Evolutionary conservation across 2,329 filamentous ascomycete genomes (phyloP).

Genomic region (Cladorrhinum sp.): DNA sequence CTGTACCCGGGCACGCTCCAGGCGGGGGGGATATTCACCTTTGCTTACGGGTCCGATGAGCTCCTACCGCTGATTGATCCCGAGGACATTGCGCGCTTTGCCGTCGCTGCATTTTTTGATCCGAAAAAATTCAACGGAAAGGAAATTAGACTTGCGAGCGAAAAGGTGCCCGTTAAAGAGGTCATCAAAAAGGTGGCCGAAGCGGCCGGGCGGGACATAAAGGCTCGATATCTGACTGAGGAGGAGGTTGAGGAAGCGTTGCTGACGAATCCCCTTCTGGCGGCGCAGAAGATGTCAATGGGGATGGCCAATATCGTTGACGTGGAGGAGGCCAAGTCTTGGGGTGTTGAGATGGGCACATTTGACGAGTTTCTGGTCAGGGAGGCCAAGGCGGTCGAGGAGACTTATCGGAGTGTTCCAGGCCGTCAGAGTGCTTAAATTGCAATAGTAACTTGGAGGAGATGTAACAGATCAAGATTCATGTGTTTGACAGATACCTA

Average conservation of each 20-base stretch:
- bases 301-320: neutral
- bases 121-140: constrained; percentile 17
- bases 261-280: neutral
- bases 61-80: constrained; percentile 44
- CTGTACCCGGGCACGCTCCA: constrained; percentile 37
- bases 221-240: neutral
- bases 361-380: neutral
- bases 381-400: neutral
- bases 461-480: too few relatives aligned
- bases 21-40: constrained; percentile 37
- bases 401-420: neutral
- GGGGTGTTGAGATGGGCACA: neutral
- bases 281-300: neutral
- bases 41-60: constrained; percentile 36
- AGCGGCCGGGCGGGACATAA: neutral
- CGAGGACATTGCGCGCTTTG: constrained; percentile 46
- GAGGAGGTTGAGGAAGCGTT: neutral
- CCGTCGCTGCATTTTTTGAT: constrained; percentile 38
- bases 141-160: constrained; percentile 11
- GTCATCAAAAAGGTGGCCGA: neutral
- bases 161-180: constrained; percentile 9
- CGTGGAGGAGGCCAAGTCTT: neutral
- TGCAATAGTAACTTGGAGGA: too few relatives aligned
- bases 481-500: too few relatives aligned
- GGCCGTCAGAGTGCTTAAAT: too few relatives aligned